Evolutionary conservation across 2,329 filamentous ascomycete genomes (phyloP).

Genomic region (Aspergillus viridinutans): DNA sequence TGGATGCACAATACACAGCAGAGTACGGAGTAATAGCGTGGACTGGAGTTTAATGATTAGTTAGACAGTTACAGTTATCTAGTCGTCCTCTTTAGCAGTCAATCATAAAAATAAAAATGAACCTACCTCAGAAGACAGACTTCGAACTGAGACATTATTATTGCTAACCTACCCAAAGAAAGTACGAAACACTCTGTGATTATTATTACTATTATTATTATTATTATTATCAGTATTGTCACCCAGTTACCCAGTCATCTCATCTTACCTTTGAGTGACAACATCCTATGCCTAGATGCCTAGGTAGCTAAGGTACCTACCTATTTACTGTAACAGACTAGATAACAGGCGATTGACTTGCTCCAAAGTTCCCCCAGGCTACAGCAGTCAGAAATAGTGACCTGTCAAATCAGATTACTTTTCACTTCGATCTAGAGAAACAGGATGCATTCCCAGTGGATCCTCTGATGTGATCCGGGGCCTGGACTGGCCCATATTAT

Average conservation of each 20-base stretch:
- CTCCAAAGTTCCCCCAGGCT: background rate
- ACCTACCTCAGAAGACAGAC: too few species aligned
- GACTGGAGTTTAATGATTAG: background rate
- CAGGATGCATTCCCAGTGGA: background rate
- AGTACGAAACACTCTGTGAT: background rate
- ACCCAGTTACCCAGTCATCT: too few species aligned
- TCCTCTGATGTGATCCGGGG: constrained; percentile 11
- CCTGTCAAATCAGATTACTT: constrained; percentile 9
- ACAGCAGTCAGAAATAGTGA: background rate
- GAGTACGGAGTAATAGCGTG: background rate
- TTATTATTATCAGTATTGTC: too few species aligned
- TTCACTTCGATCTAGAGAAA: background rate
- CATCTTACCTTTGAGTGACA: too few species aligned
- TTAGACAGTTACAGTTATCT: too few species aligned
- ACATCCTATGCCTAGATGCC: too few species aligned
- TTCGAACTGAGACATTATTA: background rate
- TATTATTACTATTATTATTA: background rate
- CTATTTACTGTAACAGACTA: too few species aligned
- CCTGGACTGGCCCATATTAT: constrained; percentile 14
- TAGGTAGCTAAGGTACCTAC: too few species aligned
- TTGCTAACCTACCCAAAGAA: too few species aligned
- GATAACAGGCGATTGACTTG: background rate
- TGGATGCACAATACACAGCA: background rate
- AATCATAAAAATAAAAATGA: background rate
- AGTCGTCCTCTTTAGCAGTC: background rate